These are phyloP conservation scores for Ulota crispa DNA, from an alignment of 225 moss, liverwort and hornwort species.

Conservation along the genomic window DNA sequence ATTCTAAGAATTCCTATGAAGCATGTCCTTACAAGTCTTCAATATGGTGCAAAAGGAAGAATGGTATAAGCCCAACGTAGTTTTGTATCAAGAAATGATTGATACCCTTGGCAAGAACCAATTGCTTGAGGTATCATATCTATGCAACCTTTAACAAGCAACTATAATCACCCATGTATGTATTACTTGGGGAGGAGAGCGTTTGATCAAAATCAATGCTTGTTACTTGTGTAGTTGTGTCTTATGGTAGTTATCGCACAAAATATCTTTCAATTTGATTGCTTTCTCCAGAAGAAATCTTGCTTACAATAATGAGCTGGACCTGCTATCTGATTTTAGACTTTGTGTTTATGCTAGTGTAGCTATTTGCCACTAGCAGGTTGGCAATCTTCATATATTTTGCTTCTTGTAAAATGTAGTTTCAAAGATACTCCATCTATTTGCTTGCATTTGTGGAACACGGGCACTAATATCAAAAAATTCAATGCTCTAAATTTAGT, in stretches of 20 bases:
- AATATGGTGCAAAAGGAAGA: conserved; percentile 61
- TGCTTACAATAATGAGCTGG: neutral
- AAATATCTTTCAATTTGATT: neutral
- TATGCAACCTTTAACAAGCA: conserved; percentile 14
- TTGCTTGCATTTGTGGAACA: neutral
- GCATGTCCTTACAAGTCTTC: conserved; percentile 41
- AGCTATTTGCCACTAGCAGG: neutral
- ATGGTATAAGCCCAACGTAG: conserved; percentile 66
- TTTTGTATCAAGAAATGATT: conserved; percentile 62
- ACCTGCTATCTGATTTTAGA: conserved; percentile 1
- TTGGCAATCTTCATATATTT: neutral
- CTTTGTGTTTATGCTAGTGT: neutral
- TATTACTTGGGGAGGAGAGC: neutral
- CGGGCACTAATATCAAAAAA: neutral
- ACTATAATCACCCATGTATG: neutral
- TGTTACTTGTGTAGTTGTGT: neutral
- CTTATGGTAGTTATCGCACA: neutral
- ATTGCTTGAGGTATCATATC: conserved; percentile 38
- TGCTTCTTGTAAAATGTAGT: neutral
- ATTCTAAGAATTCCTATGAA: conserved; percentile 4
- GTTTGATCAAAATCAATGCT: neutral
- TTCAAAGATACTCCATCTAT: neutral
- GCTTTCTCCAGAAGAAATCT: neutral
- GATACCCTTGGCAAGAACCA: conserved; percentile 61
- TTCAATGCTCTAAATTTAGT: neutral